These are phyloP conservation scores for Metrosideros polymorpha DNA, from an alignment of 441 rosid species.

Conservation along the genomic window DNA sequence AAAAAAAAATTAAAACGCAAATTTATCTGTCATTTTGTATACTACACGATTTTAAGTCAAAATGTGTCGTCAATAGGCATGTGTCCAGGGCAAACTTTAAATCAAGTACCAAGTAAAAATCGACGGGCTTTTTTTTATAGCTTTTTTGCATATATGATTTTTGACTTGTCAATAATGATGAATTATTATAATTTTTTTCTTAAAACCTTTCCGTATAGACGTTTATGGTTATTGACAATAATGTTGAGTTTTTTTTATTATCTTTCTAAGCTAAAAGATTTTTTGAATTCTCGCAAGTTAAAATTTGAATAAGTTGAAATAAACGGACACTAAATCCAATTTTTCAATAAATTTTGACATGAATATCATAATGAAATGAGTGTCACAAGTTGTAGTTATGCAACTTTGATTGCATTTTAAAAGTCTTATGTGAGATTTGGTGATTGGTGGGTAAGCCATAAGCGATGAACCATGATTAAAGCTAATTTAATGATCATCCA, in stretches of 20 bases:
- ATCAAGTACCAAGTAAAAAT: not conserved
- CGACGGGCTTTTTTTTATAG: not conserved
- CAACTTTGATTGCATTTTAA: not conserved
- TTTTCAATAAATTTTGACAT: fast-evolving
- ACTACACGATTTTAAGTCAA: not conserved
- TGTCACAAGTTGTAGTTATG: not conserved
- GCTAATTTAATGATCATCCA: not conserved
- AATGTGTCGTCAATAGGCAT: too few relatives aligned
- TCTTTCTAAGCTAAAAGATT: not conserved
- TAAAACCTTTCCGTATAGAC: not conserved
- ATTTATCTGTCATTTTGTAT: not conserved
- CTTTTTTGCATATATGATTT: not conserved
- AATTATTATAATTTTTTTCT: not conserved
- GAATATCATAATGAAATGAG: not conserved
- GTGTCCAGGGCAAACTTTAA: not conserved
- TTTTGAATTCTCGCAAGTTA: not conserved
- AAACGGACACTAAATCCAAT: not conserved
- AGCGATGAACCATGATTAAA: not conserved
- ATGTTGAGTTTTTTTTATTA: not conserved
- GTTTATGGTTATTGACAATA: not conserved
- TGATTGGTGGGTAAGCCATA: not conserved
- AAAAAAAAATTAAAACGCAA: not conserved
- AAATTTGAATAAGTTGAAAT: not conserved
- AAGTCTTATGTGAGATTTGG: not conserved
- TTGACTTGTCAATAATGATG: not conserved